Conservation (phyloP, 2,329 filamentous ascomycete genomes). For the Achaetomium macrosporum region DNA sequence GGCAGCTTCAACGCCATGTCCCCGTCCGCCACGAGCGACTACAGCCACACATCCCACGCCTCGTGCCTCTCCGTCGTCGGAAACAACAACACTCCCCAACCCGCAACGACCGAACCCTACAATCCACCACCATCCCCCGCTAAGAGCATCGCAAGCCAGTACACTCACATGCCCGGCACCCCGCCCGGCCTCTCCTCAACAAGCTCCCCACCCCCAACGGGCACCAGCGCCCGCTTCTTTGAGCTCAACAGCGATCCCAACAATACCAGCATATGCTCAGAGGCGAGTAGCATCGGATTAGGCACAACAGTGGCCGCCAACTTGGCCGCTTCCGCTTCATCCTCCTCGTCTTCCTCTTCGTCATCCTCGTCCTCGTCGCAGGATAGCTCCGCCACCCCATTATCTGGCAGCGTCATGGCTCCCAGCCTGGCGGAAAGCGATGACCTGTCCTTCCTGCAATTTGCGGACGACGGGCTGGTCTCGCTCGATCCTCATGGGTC, state of each 20-base stretch:
- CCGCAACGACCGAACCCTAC: neutral
- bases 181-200: conserved; percentile 57
- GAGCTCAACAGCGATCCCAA: conserved; percentile 20
- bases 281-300: conserved; percentile 23
- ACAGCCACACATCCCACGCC: conserved; percentile 45
- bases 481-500: neutral
- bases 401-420: conserved; percentile 9
- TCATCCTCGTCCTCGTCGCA: no score
- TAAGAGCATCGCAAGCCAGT: conserved; percentile 46
- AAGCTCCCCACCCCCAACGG: conserved; percentile 46
- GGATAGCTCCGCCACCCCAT: neutral
- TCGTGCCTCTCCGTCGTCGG: conserved; percentile 18
- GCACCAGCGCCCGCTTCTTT: conserved; percentile 37
- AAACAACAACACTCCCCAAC: conserved; percentile 5
- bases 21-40: conserved; percentile 41
- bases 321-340: conserved; percentile 10
- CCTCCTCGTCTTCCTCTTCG: no score
- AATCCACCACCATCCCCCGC: conserved; percentile 40
- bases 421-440: conserved; percentile 28
- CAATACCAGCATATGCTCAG: conserved; percentile 16
- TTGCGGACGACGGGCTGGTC: neutral
- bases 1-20: conserved; percentile 32
- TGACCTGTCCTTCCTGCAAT: neutral
- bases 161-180: conserved; percentile 39
- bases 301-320: conserved; percentile 31